Evolutionary conservation across 1,139 yeast species (phyloP).

Genomic region (Debaryomyces nepalensis): DNA sequence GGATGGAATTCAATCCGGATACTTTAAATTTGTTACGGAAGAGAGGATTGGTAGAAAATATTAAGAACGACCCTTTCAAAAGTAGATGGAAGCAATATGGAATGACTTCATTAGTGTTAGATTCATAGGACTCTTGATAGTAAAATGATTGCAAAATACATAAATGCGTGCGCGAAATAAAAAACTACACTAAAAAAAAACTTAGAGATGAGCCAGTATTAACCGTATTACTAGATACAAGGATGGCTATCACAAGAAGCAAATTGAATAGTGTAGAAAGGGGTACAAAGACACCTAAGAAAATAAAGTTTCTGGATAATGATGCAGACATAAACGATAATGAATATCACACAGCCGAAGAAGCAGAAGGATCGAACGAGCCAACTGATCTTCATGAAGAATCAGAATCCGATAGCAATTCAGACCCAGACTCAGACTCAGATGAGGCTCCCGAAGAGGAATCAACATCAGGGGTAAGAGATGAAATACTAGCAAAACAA

Average conservation of each 20-base stretch:
- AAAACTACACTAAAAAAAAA: conserved; percentile 8
- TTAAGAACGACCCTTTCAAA: conserved; percentile 33
- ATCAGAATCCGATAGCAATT: too few species aligned
- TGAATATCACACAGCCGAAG: conserved; percentile 27
- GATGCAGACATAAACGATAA: conserved; percentile 20
- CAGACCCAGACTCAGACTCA: conserved; percentile 31
- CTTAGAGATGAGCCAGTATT: conserved; percentile 13
- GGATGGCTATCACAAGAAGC: conserved; percentile 34
- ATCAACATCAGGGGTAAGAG: conserved; percentile 35
- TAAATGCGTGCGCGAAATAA: conserved; percentile 10
- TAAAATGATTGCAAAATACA: conserved; percentile 8
- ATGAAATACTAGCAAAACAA: conserved; percentile 39
- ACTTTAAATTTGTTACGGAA: conserved; percentile 32
- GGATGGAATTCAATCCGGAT: conserved; percentile 37
- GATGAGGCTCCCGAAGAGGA: conserved; percentile 59
- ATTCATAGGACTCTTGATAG: conserved; percentile 7
- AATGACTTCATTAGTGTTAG: conserved; percentile 32
- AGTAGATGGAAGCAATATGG: conserved; percentile 45
- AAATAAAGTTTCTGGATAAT: conserved; percentile 33
- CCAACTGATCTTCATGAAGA: conserved; percentile 19
- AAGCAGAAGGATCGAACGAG: conserved; percentile 18
- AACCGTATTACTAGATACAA: background rate
- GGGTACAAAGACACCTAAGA: conserved; percentile 17
- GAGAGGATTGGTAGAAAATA: conserved; percentile 24
- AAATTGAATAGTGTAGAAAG: conserved; percentile 18